Evolutionary conservation across 495 filamentous ascomycete genomes (phyloP).

Genomic region (Astrothelium subdiscretum): DNA sequence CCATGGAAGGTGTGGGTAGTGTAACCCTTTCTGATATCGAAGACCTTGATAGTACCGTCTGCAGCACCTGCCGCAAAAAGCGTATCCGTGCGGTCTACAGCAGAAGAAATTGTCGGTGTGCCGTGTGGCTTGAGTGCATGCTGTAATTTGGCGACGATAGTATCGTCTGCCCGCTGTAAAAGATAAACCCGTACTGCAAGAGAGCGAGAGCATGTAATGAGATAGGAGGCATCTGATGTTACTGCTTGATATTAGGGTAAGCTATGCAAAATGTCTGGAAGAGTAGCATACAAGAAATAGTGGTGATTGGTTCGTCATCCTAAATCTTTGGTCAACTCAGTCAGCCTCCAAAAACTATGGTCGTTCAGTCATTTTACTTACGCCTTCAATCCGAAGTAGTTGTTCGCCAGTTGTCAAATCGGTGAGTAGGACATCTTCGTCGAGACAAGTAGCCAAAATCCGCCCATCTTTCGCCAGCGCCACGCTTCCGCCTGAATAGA

Average conservation of each 20-base stretch:
- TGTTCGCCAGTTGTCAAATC: constrained; percentile 73
- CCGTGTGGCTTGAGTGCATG: constrained; percentile 83
- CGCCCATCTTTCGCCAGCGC: constrained; percentile 70
- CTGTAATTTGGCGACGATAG: constrained; percentile 53
- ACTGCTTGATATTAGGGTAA: constrained; percentile 36
- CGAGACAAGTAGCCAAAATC: constrained; percentile 74
- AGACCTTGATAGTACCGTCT: constrained; percentile 88
- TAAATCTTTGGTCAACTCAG: constrained; percentile 31
- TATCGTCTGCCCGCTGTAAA: constrained; percentile 41
- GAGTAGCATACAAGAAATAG: constrained; percentile 54
- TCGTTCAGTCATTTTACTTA: constrained; percentile 28
- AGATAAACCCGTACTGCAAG: constrained; percentile 87
- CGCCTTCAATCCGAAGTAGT: constrained; percentile 79
- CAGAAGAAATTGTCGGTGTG: constrained; percentile 72
- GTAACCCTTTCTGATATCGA: constrained; percentile 86
- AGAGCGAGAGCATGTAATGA: constrained; percentile 84
- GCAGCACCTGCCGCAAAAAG: constrained; percentile 83
- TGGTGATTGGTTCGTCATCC: constrained; percentile 90
- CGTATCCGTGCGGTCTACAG: constrained; percentile 76
- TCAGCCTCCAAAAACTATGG: constrained; percentile 2
- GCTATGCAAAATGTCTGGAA: constrained; percentile 8
- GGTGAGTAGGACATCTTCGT: constrained; percentile 80
- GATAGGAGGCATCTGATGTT: constrained; percentile 74
- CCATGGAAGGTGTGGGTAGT: constrained; percentile 92
- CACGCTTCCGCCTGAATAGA: constrained; percentile 84